Percentiles rank a stretch among this genome's conserved stretches.
Conservation (phyloP, 768 basidiomycete species). For the Coprinopsis strossmayeri region DNA sequence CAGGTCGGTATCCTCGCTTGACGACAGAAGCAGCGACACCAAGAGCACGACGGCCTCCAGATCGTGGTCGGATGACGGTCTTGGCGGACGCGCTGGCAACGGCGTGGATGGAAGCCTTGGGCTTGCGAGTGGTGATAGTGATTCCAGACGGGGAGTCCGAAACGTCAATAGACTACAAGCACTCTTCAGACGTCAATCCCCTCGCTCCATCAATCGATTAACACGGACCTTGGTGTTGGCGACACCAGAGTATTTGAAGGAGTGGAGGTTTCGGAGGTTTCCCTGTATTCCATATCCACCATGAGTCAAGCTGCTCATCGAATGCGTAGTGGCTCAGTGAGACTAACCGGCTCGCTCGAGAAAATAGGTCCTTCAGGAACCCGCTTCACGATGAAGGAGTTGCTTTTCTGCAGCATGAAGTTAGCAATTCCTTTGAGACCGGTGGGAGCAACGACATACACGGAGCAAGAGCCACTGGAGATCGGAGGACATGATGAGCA, state of each 20-base stretch:
- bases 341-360: slow-evolving; percentile 76
- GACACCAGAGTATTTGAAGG: slow-evolving; percentile 88
- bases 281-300: slow-evolving; percentile 40
- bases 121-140: slow-evolving; percentile 59
- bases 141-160: slow-evolving; percentile 48
- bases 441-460: slow-evolving; percentile 37
- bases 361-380: slow-evolving; percentile 68
- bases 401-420: slow-evolving; percentile 51
- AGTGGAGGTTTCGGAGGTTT: slow-evolving; percentile 83
- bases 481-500: slow-evolving; percentile 72
- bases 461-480: slow-evolving; percentile 93
- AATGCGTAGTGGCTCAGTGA: slow-evolving; percentile 1
- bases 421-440: slow-evolving; percentile 6
- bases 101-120: slow-evolving; percentile 44
- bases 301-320: slow-evolving; percentile 12
- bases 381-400: slow-evolving; percentile 82
- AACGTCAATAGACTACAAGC: slow-evolving; percentile 58
- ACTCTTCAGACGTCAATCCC: slow-evolving; percentile 1
- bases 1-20: slow-evolving; percentile 70
- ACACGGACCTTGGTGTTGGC: slow-evolving; percentile 69
- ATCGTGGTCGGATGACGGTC: slow-evolving; percentile 55
- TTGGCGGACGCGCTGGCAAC: slow-evolving; percentile 44
- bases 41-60: slow-evolving; percentile 63
- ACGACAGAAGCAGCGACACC: slow-evolving; percentile 55
- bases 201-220: not conserved